phyloP scores from a whole-genome alignment of 1,284 basidiomycete genomes.

The Kalmanozyma brasiliensis region DNA sequence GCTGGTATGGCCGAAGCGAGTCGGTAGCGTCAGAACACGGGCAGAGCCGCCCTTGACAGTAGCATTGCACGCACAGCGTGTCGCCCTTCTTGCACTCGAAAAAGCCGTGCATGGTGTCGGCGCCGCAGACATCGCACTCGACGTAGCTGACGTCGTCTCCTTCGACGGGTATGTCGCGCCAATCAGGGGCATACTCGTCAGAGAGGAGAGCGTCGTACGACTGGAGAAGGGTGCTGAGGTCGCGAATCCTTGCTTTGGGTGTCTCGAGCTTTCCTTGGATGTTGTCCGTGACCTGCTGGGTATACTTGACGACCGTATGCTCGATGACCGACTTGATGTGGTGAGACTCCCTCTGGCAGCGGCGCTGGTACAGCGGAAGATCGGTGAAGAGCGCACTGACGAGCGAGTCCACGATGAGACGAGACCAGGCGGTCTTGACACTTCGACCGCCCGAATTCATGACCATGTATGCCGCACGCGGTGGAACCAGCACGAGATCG shows the following conservation, averaged over 20 bases:
- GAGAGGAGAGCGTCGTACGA: slow-evolving; percentile 39
- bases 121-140: slow-evolving; percentile 52
- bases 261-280: slow-evolving; percentile 1
- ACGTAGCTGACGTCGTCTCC: slow-evolving; percentile 34
- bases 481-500: slow-evolving; percentile 38
- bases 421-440: slow-evolving; percentile 33
- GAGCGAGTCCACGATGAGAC: slow-evolving; percentile 31
- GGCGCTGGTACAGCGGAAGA: slow-evolving; percentile 40
- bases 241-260: neutral
- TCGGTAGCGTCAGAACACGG: slow-evolving; percentile 21
- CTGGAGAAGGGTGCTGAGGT: slow-evolving; percentile 25
- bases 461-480: slow-evolving; percentile 25
- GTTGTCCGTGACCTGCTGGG: slow-evolving; percentile 6
- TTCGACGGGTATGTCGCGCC: slow-evolving; percentile 20
- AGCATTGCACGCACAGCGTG: slow-evolving; percentile 44
- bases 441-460: slow-evolving; percentile 32
- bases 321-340: slow-evolving; percentile 30
- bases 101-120: slow-evolving; percentile 35
- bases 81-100: slow-evolving; percentile 38
- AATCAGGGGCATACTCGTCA: slow-evolving; percentile 37
- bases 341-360: slow-evolving; percentile 24
- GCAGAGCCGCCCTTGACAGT: slow-evolving; percentile 42
- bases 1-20: slow-evolving; percentile 30
- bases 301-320: slow-evolving; percentile 18
- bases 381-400: slow-evolving; percentile 22